Base-by-base conservation (phyloP, 208 protist genomes). In the Acanthamoeba castellanii region DNA sequence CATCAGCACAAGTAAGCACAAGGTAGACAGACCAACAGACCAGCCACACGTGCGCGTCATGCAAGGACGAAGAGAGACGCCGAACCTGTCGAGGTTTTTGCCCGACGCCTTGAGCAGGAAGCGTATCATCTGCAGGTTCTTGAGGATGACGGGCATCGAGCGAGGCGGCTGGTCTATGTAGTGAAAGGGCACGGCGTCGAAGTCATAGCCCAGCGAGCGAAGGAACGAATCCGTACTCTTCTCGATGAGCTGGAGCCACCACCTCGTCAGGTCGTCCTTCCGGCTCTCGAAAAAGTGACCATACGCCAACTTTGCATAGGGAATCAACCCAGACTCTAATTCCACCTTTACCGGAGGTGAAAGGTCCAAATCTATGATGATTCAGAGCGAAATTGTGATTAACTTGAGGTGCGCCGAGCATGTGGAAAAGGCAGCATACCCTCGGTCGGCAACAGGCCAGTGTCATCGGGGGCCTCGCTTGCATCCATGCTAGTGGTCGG, bases 21-120 rank as follows among this genome's bases (percentile, higher is more conserved):
- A 78, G 61, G 25, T 22, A 30, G 25, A 9, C 27, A 30, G 22
- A 32, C 25, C 8, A 68, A 7, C 16, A 59, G 20, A 7, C 55
- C 16, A 22, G 14, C 52, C 18, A 57, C 52, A 57, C 52, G 22
- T 27, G 59, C 25, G 20, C 59, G 13, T 11, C 50, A 57, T 13
- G 13, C 16, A 4, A 2, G 16, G 52, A 57, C 16, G 18, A 20
- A 57, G 37, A 81, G 32, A 78, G 74, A 82, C 34, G 22, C 11
- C 8, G 74, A 13, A 88, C 81, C 50, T 32, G 50, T 88, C 81
- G 16, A 55, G 50, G 50, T 88, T 88, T 3, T 61, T 88, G 81
- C 81, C 81, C 11, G 81, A 45, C 32, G 81, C 81, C 81, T 88
- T 88, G 81, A 88, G 81, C 81, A 88, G 52, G 50, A 88, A 88